phyloP scores from a whole-genome alignment of 2,329 filamentous ascomycete genomes.

The Ophiocordyceps australis region DNA sequence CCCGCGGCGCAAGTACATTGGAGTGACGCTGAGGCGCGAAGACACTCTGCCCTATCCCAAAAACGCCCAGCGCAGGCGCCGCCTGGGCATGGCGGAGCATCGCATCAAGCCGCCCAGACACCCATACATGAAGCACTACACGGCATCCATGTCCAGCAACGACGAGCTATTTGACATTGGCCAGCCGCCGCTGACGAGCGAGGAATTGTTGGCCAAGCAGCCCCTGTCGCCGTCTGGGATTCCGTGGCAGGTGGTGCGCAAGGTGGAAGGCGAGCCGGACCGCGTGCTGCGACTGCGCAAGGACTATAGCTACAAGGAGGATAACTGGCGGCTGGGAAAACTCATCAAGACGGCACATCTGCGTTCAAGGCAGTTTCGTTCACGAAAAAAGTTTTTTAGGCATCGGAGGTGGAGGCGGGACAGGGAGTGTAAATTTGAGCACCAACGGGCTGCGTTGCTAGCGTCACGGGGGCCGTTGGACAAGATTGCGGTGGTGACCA shows the following conservation, averaged over 20 bases:
- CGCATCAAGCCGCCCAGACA: conserved; percentile 22
- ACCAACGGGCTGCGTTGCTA: no score
- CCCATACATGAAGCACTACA: no score
- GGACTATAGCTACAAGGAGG: conserved; percentile 41
- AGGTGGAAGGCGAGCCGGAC: conserved; percentile 20
- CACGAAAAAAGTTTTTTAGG: conserved; percentile 29
- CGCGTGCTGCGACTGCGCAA: conserved; percentile 29
- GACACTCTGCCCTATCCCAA: conserved; percentile 62
- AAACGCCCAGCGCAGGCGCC: conserved; percentile 56
- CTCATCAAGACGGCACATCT: conserved; percentile 32
- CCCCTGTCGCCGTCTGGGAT: conserved; percentile 30
- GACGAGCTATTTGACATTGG: no score
- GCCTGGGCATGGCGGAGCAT: conserved; percentile 52
- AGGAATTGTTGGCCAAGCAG: conserved; percentile 15
- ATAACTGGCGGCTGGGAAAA: conserved; percentile 39
- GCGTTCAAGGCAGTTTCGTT: conserved; percentile 28
- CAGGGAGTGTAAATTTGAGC: no score
- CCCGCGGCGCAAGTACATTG: conserved; percentile 84
- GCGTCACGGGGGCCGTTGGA: no score
- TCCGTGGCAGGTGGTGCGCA: conserved; percentile 24
- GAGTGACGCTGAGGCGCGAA: conserved; percentile 69
- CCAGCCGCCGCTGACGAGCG: no score
- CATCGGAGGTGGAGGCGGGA: conserved; percentile 22
- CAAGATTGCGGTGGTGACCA: no score
- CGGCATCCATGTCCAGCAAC: no score